These are phyloP conservation scores for Trichoderma hamatum DNA, from an alignment of 2,329 filamentous ascomycete genomes.

Conservation along the genomic window DNA sequence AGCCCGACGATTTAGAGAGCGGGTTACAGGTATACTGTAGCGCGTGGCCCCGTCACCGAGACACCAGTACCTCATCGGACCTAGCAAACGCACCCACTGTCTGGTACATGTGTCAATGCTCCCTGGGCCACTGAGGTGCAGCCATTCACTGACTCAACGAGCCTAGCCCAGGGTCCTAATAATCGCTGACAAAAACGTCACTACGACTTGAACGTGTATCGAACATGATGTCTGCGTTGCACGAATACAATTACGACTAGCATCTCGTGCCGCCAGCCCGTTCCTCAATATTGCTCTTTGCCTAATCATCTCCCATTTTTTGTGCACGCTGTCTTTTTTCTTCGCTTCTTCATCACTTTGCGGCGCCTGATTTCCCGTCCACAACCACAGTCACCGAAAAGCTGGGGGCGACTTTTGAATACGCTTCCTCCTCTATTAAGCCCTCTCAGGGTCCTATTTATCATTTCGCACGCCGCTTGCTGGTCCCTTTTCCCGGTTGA, in stretches of 20 bases:
- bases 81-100: neutral
- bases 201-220: neutral
- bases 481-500: neutral
- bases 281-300: constrained; percentile 9
- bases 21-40: neutral
- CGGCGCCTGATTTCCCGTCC: neutral
- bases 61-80: neutral
- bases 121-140: neutral
- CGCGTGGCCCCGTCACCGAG: neutral
- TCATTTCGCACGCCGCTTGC: constrained; percentile 11
- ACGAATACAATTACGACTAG: constrained; percentile 4
- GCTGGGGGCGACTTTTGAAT: constrained; percentile 2
- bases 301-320: constrained; percentile 9
- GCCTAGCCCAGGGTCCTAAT: constrained; percentile 3
- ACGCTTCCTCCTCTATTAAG: neutral
- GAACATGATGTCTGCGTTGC: neutral
- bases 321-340: neutral
- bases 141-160: neutral
- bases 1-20: neutral
- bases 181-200: constrained; percentile 12
- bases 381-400: constrained; percentile 1
- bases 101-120: neutral
- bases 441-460: neutral
- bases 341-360: constrained; percentile 1
- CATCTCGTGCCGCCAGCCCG: constrained; percentile 1